phyloP scores from a whole-genome alignment of 75 land plant genomes.

The Cupressus sempervirens region DNA sequence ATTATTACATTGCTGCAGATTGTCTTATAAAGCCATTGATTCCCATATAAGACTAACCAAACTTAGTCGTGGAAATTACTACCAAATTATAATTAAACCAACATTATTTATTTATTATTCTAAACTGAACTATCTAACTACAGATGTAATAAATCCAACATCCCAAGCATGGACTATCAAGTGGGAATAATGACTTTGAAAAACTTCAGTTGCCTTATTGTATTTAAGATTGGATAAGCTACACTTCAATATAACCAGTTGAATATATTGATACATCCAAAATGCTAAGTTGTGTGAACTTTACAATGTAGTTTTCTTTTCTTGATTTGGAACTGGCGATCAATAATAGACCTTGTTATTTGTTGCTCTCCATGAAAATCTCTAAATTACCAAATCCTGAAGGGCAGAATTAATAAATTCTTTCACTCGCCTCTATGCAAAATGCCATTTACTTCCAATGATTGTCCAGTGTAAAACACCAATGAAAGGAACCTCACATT shows the following conservation, averaged over 20 bases:
- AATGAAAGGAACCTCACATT: neutral
- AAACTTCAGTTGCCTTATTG: neutral
- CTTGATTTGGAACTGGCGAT: neutral
- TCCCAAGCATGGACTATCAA: neutral
- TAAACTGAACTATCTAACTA: too few relatives aligned
- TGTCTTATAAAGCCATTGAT: too few relatives aligned
- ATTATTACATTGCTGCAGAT: too few relatives aligned
- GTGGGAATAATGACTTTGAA: neutral
- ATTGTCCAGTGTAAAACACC: neutral
- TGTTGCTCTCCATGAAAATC: neutral
- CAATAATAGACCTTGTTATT: neutral
- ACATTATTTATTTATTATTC: too few relatives aligned
- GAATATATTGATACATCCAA: neutral
- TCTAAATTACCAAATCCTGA: neutral
- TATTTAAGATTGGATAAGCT: neutral
- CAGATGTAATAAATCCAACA: too few relatives aligned
- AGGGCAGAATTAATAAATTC: neutral
- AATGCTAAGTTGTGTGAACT: neutral
- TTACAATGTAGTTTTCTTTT: neutral
- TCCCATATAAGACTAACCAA: too few relatives aligned
- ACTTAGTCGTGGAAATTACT: too few relatives aligned
- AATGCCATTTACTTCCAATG: neutral
- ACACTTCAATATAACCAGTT: neutral
- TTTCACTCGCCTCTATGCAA: neutral
- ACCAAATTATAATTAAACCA: too few relatives aligned